These are phyloP conservation scores for Leishmania turanica DNA, from an alignment of 208 protist species.

Conservation along the genomic window DNA sequence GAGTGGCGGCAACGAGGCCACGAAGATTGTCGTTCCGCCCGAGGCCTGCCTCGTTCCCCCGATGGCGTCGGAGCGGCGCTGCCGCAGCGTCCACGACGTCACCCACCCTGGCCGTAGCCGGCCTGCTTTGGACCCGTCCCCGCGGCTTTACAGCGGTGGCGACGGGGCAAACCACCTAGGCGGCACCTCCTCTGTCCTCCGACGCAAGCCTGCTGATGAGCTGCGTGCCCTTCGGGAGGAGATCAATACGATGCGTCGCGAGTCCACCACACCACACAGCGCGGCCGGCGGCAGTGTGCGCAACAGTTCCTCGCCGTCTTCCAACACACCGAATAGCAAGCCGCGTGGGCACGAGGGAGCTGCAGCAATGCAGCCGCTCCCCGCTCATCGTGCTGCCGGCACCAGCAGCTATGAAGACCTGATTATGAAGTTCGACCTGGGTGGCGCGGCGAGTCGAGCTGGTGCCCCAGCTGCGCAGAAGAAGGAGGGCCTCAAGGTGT, in stretches of 20 bases:
- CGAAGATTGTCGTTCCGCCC: constrained; percentile 34
- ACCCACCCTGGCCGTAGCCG: not conserved
- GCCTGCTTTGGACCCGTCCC: not conserved
- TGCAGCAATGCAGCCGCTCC: not conserved
- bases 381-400: not conserved
- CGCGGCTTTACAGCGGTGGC: not conserved
- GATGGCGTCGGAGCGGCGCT: not conserved
- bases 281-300: not conserved
- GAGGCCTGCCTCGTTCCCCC: constrained; percentile 22
- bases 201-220: constrained; percentile 35
- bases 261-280: constrained; percentile 6
- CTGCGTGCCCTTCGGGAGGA: constrained; percentile 57
- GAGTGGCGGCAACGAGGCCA: constrained; percentile 12
- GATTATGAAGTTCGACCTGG: constrained; percentile 20
- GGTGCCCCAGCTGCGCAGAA: not conserved
- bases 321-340: constrained; percentile 3
- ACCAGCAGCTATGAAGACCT: not conserved
- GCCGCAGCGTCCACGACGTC: not conserved
- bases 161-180: not conserved
- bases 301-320: not conserved
- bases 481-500: constrained; percentile 41
- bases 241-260: constrained; percentile 32
- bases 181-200: not conserved
- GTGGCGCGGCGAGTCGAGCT: not conserved
- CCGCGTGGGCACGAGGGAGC: not conserved